phyloP scores from a whole-genome alignment of 441 rosid species.

The Brassica hybrid region DNA sequence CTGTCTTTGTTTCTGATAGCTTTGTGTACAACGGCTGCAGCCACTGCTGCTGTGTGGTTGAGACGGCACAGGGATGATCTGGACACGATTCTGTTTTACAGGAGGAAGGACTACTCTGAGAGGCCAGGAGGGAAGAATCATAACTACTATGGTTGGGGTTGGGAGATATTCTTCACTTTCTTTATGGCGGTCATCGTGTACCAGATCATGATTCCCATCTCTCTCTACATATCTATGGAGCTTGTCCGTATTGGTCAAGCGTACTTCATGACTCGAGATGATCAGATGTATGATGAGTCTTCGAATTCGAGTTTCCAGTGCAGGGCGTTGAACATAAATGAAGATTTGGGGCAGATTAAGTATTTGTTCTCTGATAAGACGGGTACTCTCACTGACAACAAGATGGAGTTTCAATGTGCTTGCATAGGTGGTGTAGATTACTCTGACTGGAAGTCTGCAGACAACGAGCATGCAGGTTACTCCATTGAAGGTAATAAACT shows the following conservation, averaged over 20 bases:
- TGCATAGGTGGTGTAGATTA: slow-evolving; percentile 87
- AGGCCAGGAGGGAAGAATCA: slow-evolving; percentile 49
- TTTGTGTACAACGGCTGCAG: slow-evolving; percentile 71
- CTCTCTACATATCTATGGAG: slow-evolving; percentile 99
- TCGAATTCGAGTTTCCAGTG: slow-evolving; percentile 87
- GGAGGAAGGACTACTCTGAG: slow-evolving; percentile 60
- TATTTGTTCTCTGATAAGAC: slow-evolving; percentile 98
- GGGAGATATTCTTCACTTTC: slow-evolving; percentile 90
- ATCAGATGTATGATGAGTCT: slow-evolving; percentile 75
- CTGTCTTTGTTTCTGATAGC: slow-evolving; percentile 78
- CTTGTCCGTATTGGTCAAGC: slow-evolving; percentile 99
- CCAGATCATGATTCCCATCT: slow-evolving; percentile 99
- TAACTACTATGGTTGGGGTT: slow-evolving; percentile 91
- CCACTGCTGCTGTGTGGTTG: slow-evolving; percentile 87
- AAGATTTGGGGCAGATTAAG: slow-evolving; percentile 97
- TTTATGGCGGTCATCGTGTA: slow-evolving; percentile 96
- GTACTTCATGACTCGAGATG: slow-evolving; percentile 89
- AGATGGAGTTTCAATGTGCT: slow-evolving; percentile 98
- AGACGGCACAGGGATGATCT: slow-evolving; percentile 64
- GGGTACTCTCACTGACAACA: slow-evolving; percentile 99
- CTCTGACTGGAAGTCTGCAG: slow-evolving; percentile 61
- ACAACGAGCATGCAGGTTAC: slow-evolving; percentile 50
- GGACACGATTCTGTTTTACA: slow-evolving; percentile 72
- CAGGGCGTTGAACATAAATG: slow-evolving; percentile 95
- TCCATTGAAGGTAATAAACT: slow-evolving; percentile 62